A percentile compares a stretch with the other conserved stretches of the same genome.
Evolutionary conservation across 202 grass and related monocot species (phyloP).

Genomic region (Elaeis oleifera): DNA sequence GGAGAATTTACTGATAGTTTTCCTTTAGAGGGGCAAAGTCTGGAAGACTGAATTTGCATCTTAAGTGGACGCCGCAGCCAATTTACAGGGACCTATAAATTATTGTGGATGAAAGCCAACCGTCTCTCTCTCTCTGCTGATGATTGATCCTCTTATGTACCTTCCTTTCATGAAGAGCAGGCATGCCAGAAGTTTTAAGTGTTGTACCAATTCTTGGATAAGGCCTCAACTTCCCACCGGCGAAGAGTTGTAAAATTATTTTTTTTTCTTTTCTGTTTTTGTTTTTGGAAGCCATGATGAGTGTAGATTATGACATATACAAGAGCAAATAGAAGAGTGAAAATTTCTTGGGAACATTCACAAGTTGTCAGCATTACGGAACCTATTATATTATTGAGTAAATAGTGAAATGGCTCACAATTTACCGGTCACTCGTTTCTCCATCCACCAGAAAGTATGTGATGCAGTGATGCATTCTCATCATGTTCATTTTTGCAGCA

Average conservation of each 20-base stretch:
- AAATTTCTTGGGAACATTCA: neutral
- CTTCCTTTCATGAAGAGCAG: too few relatives aligned
- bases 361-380: too few relatives aligned
- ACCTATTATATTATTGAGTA: too few relatives aligned
- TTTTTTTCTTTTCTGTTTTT: neutral
- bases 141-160: neutral
- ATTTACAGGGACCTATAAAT: conserved; percentile 56
- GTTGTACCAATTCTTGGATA: neutral
- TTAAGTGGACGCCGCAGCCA: conserved; percentile 82
- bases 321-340: neutral
- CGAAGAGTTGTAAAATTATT: neutral
- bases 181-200: neutral
- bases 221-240: neutral
- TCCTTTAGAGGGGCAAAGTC: conserved; percentile 83
- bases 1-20: conserved; percentile 70
- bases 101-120: neutral
- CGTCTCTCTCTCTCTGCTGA: neutral
- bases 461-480: too few relatives aligned
- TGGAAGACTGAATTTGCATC: conserved; percentile 71
- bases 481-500: too few relatives aligned
- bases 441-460: too few relatives aligned
- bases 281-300: neutral
- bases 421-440: too few relatives aligned
- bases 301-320: neutral
- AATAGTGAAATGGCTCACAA: too few relatives aligned